These are phyloP conservation scores for Saccharomyces hybrid DNA, from an alignment of 1,139 yeast species.

Conservation along the genomic window DNA sequence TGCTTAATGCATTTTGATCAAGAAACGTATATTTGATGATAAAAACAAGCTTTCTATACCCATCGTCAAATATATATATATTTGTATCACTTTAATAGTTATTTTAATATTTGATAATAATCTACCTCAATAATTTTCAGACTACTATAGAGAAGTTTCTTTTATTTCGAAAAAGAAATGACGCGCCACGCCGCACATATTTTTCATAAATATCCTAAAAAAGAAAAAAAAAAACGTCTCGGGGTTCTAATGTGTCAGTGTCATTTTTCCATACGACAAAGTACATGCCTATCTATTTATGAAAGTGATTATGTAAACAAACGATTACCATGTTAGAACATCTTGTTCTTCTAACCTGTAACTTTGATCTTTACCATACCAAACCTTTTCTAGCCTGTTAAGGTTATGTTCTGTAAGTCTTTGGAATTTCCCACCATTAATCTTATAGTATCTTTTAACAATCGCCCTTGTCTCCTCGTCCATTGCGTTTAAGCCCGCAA, in stretches of 20 bases:
- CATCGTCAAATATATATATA: not conserved
- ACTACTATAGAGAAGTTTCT: not conserved
- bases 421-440: constrained; percentile 27
- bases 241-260: not conserved
- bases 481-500: constrained; percentile 51
- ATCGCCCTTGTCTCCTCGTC: constrained; percentile 38
- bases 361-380: constrained; percentile 25
- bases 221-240: not conserved
- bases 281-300: too few species aligned
- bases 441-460: constrained; percentile 34
- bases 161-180: not conserved
- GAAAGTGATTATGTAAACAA: not conserved
- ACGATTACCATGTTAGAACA: constrained; percentile 28
- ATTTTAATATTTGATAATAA: constrained; percentile 1
- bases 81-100: constrained; percentile 1
- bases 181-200: not conserved
- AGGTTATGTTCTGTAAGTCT: constrained; percentile 30
- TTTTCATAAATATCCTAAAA: not conserved
- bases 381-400: constrained; percentile 28
- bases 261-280: not conserved
- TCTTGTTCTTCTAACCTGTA: constrained; percentile 29
- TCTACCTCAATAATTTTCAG: not conserved
- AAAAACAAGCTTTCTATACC: not conserved
- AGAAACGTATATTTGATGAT: not conserved
- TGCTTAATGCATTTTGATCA: not conserved